phyloP scores from a whole-genome alignment of 495 filamentous ascomycete genomes.

The Aspergillus baeticus region DNA sequence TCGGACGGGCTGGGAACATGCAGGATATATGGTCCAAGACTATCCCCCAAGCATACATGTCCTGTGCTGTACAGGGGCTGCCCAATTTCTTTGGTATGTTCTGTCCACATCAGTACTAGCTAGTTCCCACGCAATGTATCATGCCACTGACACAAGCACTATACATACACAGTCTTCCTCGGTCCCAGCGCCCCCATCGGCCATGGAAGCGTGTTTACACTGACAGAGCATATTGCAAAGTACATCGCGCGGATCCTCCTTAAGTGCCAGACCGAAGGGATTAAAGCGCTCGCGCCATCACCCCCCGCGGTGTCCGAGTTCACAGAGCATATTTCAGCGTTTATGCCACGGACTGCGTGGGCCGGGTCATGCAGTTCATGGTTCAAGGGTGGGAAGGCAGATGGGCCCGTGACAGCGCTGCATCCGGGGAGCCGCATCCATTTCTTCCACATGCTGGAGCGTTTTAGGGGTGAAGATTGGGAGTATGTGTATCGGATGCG shows the following conservation, averaged over 20 bases:
- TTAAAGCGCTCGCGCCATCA: conserved; percentile 1
- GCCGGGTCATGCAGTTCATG: conserved; percentile 39
- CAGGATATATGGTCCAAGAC: conserved; percentile 38
- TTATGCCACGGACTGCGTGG: conserved; percentile 42
- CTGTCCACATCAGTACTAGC: too few relatives aligned
- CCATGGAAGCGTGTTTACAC: conserved; percentile 13
- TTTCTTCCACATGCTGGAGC: conserved; percentile 42
- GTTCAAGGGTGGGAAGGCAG: conserved; percentile 27
- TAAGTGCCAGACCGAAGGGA: conserved; percentile 11
- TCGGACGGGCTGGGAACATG: conserved; percentile 44
- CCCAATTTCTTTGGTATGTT: conserved; percentile 37
- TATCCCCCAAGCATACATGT: conserved; percentile 49
- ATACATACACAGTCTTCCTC: conserved; percentile 52
- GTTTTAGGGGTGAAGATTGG: too few relatives aligned
- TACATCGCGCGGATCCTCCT: conserved; percentile 14
- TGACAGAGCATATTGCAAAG: conserved; percentile 26
- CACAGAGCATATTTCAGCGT: conserved; percentile 30
- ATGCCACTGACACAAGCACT: too few relatives aligned
- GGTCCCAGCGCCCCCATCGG: conserved; percentile 31
- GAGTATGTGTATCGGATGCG: too few relatives aligned
- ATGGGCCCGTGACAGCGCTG: conserved; percentile 18
- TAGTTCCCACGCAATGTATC: too few relatives aligned
- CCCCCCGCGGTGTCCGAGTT: conserved; percentile 37
- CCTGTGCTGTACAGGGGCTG: conserved; percentile 52
- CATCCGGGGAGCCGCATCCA: conserved; percentile 40